phyloP scores from a whole-genome alignment of 1,139 yeast genomes.

The Suhomyces atakaporum region DNA sequence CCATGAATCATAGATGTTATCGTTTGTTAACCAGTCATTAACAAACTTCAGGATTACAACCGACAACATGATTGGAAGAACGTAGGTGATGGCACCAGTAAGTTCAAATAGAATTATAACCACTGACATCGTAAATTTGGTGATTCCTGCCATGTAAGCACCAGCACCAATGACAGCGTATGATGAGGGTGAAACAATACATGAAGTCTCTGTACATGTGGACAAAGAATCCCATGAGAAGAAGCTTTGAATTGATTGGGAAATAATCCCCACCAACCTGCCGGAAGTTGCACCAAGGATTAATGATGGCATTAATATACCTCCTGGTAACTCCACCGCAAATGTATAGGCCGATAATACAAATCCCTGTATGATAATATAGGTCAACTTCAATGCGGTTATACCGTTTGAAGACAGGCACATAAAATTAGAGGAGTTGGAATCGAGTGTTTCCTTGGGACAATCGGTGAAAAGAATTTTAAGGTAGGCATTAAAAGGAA shows the following conservation, averaged over 20 bases:
- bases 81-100: constrained; percentile 62
- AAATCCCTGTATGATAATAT: constrained; percentile 56
- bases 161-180: constrained; percentile 67
- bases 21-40: constrained; percentile 48
- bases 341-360: constrained; percentile 62
- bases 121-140: constrained; percentile 57
- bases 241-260: constrained; percentile 51
- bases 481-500: constrained; percentile 58
- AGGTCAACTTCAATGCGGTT: constrained; percentile 39
- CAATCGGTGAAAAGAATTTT: constrained; percentile 69
- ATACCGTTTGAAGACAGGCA: constrained; percentile 32
- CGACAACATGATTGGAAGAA: constrained; percentile 59
- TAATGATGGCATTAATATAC: constrained; percentile 71
- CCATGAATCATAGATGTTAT: constrained; percentile 53
- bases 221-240: constrained; percentile 42
- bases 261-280: constrained; percentile 62
- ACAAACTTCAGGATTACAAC: constrained; percentile 55
- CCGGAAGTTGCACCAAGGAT: constrained; percentile 73
- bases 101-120: constrained; percentile 59
- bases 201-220: constrained; percentile 54
- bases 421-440: constrained; percentile 35
- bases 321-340: constrained; percentile 73
- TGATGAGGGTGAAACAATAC: constrained; percentile 58
- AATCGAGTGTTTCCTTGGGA: constrained; percentile 24
- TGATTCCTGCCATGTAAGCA: constrained; percentile 56